phyloP scores from a whole-genome alignment of 2,329 filamentous ascomycete genomes.

The Massarina eburnea region DNA sequence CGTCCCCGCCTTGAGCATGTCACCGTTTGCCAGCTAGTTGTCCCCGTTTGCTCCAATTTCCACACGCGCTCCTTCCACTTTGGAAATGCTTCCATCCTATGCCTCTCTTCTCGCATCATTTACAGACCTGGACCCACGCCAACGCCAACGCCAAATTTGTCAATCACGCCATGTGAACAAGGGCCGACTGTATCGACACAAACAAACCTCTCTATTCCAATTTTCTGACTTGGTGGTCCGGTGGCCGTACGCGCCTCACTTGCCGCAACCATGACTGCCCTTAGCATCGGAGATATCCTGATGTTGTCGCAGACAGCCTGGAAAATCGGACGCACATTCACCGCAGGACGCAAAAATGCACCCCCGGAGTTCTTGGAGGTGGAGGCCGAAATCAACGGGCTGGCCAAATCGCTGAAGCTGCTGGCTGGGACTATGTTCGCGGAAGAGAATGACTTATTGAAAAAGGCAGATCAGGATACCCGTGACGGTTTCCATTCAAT shows the following conservation, averaged over 20 bases:
- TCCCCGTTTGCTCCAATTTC: no score
- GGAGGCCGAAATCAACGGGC: slow-evolving; percentile 44
- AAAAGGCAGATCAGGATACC: slow-evolving; percentile 37
- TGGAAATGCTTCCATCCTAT: no score
- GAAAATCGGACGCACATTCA: slow-evolving; percentile 49
- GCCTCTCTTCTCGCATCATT: no score
- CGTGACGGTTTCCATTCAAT: slow-evolving; percentile 44
- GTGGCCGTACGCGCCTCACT: neutral
- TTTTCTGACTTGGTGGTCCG: neutral
- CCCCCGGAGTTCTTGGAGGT: slow-evolving; percentile 47
- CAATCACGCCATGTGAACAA: no score
- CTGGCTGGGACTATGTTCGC: slow-evolving; percentile 50
- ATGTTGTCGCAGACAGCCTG: slow-evolving; percentile 51
- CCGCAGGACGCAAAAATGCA: slow-evolving; percentile 42
- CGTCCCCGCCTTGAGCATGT: no score
- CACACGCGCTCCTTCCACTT: no score
- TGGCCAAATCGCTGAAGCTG: slow-evolving; percentile 47
- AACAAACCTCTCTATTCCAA: no score
- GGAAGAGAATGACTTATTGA: slow-evolving; percentile 37
- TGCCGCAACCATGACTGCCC: slow-evolving; percentile 33
- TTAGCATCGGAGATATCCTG: slow-evolving; percentile 47
- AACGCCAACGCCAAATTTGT: no score
- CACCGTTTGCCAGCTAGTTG: no score
- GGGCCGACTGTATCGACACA: no score
- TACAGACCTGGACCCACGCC: no score